Evolutionary conservation across 1,139 yeast genomes (phyloP).

Genomic region (Geotrichum histeridarum): DNA sequence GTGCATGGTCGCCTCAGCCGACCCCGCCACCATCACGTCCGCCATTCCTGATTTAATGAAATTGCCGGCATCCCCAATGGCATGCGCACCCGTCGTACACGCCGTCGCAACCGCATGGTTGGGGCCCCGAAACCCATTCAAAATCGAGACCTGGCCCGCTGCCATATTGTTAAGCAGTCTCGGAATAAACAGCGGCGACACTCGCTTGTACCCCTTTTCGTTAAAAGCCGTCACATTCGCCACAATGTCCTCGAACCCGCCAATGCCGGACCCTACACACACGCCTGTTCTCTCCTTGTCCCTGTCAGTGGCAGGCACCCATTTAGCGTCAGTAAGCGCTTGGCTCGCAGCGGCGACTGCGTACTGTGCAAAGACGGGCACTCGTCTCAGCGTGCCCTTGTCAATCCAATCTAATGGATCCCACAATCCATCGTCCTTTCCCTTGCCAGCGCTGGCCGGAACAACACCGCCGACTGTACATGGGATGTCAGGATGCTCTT

Average conservation of each 20-base stretch:
- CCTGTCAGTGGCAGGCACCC: conserved; percentile 39
- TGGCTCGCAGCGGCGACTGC: conserved; percentile 73
- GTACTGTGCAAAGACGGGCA: conserved; percentile 72
- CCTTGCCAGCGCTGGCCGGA: conserved; percentile 50
- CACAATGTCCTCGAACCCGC: conserved; percentile 73
- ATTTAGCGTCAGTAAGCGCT: conserved; percentile 65
- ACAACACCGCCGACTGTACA: conserved; percentile 71
- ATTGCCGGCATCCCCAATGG: conserved; percentile 88
- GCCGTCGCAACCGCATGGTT: conserved; percentile 89
- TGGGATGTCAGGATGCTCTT: conserved; percentile 48
- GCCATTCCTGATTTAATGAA: conserved; percentile 77
- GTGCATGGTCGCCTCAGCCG: conserved; percentile 81
- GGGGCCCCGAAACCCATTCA: conserved; percentile 73
- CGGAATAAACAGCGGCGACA: conserved; percentile 85
- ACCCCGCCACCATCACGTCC: conserved; percentile 87
- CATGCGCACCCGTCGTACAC: conserved; percentile 92
- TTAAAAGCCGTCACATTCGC: conserved; percentile 52
- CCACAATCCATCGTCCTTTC: conserved; percentile 44
- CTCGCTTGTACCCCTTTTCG: conserved; percentile 57
- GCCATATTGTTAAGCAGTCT: conserved; percentile 87
- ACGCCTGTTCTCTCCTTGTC: conserved; percentile 50
- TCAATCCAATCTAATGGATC: conserved; percentile 38
- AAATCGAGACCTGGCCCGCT: conserved; percentile 82
- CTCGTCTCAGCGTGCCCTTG: conserved; percentile 44
- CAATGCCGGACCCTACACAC: conserved; percentile 90